Evolutionary conservation across 768 basidiomycete species (phyloP).

Genomic region (Termitomyces sp.): DNA sequence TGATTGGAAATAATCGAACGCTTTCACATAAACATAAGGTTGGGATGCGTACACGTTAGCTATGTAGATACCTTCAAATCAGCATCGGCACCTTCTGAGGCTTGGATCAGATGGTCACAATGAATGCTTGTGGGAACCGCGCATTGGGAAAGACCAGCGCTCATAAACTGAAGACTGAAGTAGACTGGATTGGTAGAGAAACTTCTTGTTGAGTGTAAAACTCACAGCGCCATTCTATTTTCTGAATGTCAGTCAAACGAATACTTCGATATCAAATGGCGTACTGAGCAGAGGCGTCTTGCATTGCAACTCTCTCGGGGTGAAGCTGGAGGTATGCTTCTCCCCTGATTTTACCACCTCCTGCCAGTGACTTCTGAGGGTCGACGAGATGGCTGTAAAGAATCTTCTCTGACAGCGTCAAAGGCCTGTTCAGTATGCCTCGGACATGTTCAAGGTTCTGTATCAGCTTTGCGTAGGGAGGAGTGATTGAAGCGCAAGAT

Average conservation of each 20-base stretch:
- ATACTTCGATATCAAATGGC: constrained; percentile 25
- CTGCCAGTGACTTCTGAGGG: constrained; percentile 65
- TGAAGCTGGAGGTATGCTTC: constrained; percentile 86
- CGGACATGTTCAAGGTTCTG: constrained; percentile 70
- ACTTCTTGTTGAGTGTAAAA: constrained; percentile 9
- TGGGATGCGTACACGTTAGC: background rate
- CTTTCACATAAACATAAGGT: constrained; percentile 31
- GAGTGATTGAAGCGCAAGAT: constrained; percentile 65
- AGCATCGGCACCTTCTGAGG: constrained; percentile 78
- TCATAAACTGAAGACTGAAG: constrained; percentile 92
- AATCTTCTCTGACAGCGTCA: constrained; percentile 97
- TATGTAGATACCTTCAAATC: constrained; percentile 67
- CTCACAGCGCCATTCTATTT: constrained; percentile 79
- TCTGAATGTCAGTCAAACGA: constrained; percentile 8
- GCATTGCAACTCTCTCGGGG: constrained; percentile 97
- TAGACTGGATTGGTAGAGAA: background rate
- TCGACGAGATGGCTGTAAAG: constrained; percentile 89
- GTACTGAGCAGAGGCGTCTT: constrained; percentile 89
- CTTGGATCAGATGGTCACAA: constrained; percentile 97
- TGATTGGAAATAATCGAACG: constrained; percentile 84
- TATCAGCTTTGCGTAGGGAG: constrained; percentile 74
- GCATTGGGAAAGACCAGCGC: constrained; percentile 79
- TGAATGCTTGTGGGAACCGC: constrained; percentile 93
- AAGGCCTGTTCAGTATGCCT: constrained; percentile 66
- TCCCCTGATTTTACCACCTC: constrained; percentile 72